Conservation (phyloP, 139 green algal species). For the Penium margaritaceum region DNA sequence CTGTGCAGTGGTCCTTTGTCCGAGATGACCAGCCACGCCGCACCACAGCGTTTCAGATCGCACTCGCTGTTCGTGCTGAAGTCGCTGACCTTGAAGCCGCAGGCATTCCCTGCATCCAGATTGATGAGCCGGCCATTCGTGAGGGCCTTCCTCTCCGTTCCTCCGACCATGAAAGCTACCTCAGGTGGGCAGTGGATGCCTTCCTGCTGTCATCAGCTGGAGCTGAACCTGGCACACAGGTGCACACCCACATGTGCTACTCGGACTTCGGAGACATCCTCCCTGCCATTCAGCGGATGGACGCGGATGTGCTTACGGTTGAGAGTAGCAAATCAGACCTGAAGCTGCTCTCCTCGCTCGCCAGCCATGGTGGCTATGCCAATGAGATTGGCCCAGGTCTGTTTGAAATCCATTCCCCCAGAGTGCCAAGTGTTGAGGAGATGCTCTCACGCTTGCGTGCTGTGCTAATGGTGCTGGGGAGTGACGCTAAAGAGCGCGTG, state of each 20-base stretch:
- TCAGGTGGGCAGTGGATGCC: slow-evolving; percentile 75
- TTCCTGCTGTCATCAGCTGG: slow-evolving; percentile 52
- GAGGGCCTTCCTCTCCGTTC: slow-evolving; percentile 82
- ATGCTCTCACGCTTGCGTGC: slow-evolving; percentile 46
- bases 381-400: slow-evolving; percentile 74
- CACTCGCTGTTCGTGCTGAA: slow-evolving; percentile 69
- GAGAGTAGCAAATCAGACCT: slow-evolving; percentile 79
- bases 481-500: too few species aligned
- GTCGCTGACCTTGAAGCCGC: slow-evolving; percentile 71
- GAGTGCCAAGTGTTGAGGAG: slow-evolving; percentile 61
- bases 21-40: slow-evolving; percentile 68
- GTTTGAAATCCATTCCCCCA: slow-evolving; percentile 83
- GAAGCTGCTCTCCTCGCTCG: slow-evolving; percentile 67
- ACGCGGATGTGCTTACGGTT: slow-evolving; percentile 82
- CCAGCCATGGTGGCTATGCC: slow-evolving; percentile 55
- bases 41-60: slow-evolving; percentile 57
- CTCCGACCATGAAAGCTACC: slow-evolving; percentile 62
- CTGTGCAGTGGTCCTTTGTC: slow-evolving; percentile 79
- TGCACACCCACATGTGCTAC: slow-evolving; percentile 88
- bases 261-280: slow-evolving; percentile 80
- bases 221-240: slow-evolving; percentile 44
- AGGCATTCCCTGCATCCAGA: slow-evolving; percentile 63
- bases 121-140: slow-evolving; percentile 83
- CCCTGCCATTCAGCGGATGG: slow-evolving; percentile 62
- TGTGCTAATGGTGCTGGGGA: too few species aligned